These are phyloP conservation scores for Penicillium sp. DNA, from an alignment of 2,329 filamentous ascomycete genomes.

Conservation along the genomic window DNA sequence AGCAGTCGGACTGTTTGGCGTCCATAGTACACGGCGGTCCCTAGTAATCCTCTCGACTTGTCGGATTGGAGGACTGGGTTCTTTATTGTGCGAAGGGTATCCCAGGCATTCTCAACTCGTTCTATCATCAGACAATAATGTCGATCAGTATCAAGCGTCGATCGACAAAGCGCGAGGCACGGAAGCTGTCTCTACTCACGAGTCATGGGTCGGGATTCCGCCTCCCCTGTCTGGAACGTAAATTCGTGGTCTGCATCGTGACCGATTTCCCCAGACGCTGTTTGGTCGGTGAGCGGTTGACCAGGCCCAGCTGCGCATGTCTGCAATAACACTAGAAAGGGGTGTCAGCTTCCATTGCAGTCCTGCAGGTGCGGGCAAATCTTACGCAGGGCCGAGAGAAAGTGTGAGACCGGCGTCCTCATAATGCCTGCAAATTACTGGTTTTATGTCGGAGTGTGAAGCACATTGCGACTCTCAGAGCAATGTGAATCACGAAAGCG, in stretches of 20 bases:
- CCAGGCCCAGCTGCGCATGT: conserved; percentile 29
- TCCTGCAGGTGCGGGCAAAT: conserved; percentile 9
- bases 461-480: conserved; percentile 36
- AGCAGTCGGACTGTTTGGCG: conserved; percentile 63
- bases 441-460: conserved; percentile 24
- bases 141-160: conserved; percentile 10
- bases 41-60: conserved; percentile 60
- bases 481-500: conserved; percentile 1
- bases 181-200: conserved; percentile 26
- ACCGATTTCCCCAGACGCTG: conserved; percentile 17
- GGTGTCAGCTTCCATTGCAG: conserved; percentile 23
- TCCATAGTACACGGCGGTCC: conserved; percentile 59
- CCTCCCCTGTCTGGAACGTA: conserved; percentile 24
- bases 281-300: conserved; percentile 23
- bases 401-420: conserved; percentile 35
- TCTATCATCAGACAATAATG: conserved; percentile 22
- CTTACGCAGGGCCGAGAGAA: conserved; percentile 40
- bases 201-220: conserved; percentile 26
- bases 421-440: conserved; percentile 33
- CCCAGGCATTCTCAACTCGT: conserved; percentile 34
- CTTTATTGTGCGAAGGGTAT: conserved; percentile 32
- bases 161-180: neutral
- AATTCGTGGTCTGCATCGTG: conserved; percentile 20
- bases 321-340: conserved; percentile 35
- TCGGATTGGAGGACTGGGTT: conserved; percentile 28